Base-by-base conservation (phyloP, 2,329 filamentous ascomycete genomes). In the Ophiostoma australiae region DNA sequence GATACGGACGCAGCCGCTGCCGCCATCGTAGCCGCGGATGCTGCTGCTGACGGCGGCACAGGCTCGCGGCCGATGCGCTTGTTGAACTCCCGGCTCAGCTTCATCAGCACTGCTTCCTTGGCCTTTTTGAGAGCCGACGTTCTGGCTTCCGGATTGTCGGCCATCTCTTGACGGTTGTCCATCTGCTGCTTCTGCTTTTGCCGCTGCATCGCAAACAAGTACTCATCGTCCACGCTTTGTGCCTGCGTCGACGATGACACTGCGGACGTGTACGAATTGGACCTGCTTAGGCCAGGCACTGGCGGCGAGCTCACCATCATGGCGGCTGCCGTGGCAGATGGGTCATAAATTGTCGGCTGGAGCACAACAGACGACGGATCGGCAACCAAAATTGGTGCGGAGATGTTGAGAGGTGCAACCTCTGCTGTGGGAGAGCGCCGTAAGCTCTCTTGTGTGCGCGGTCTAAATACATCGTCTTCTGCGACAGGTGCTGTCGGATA, bases 111-210 rank as follows among this genome's bases (percentile, higher is more conserved):
- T 0, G 86, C 85, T 73, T 87, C 86, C 76, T 86, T 87, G 44
- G 87, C 88, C 72, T 85, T 84, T 75, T 83, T 82, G 68, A 90
- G 79, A 11, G 86, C 85, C 74, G 81, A 84, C 4, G 81, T 81
- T 71, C 87, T 83, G 70, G 85, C 83, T 10, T 83, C 83, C 2
- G 84, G 81, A 74, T 89, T 86, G 73, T 89, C 84, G 27, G 86
- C 87, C 73, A 74, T 73, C 52, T 72, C 66, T 27, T 65, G 70
- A 11, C 68, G 71, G 33, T 88, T 80, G 65, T 83, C 81, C 13
- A 85, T 82, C 73, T 87, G 85, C 2, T 84, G 83, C 74, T 85
- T 84, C 74, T 86, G 85, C 77, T 88, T 87, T 37, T 88, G 84
- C 74, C 86, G 85, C 77, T 88, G 87, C 39, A 88, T 84, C 1